Base-by-base conservation (phyloP, 2,329 filamentous ascomycete species). In the Emergomyces orientalis region DNA sequence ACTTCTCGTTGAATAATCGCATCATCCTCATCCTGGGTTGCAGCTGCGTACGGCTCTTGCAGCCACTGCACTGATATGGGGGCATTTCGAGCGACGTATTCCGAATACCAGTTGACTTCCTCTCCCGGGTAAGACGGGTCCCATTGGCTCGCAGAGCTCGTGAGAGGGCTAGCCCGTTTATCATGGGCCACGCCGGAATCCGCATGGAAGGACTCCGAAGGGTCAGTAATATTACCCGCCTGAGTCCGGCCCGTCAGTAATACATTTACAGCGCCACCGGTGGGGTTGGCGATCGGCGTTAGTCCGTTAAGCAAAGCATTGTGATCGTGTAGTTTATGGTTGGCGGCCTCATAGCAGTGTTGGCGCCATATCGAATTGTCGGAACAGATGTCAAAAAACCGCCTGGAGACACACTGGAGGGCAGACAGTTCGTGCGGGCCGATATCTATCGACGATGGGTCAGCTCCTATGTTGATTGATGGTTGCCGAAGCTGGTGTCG, bases 31-130 rank as follows among this genome's bases (percentile, higher is more conserved):
- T 75, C 72, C 63, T 34, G 70, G 19, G 22, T 30, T 13, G 68
- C 37, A 63, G 22, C 19, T 25, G 47, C 30, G 27, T 62, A 67
- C 5, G 88, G 86, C 62, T 84, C 81, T 71, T 91, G 83, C 51
- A 95, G 80, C 92, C 92, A 97, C 69, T 83, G 87, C 61, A 91
- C 79, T 17, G 81, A 82, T n/a, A 91, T 81, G 0, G 87, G 86
- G 0, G 86, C 91, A 74, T 92, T 83, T 41, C 92, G 83, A 61
- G 92, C 90, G 65, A 95, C 88, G 71, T 91, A 96, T 74, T 97
- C 92, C 62, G 89, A 84, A 73, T 96, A 96, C 88, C 91, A 97
- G 58, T 89, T 86, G 25, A 92, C 81, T 49, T 79, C 80, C 75
- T 97, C 91, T 4, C 76, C 78, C 0, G 86, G 84, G 66, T 88